These are phyloP conservation scores for Alopecurus myosuroides DNA, from an alignment of 176 grass and related monocot species.

Conservation along the genomic window DNA sequence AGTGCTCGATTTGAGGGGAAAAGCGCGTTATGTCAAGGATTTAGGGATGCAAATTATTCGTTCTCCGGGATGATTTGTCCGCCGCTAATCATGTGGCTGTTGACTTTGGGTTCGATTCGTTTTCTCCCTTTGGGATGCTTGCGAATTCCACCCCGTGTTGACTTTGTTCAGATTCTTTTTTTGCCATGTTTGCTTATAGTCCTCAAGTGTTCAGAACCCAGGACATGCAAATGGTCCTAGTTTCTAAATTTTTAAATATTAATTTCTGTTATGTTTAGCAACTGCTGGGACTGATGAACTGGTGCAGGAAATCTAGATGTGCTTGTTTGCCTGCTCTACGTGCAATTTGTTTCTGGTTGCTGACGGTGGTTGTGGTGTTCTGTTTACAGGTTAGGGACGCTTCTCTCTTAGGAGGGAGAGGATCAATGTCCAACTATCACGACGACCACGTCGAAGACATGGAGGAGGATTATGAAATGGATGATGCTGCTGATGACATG, in stretches of 20 bases:
- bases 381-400: not conserved
- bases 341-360: conserved; percentile 3
- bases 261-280: not conserved
- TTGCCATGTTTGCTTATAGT: not conserved
- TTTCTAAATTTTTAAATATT: not conserved
- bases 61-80: not conserved
- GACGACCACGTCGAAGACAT: conserved; percentile 59
- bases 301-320: not conserved
- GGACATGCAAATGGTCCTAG: not conserved
- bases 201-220: not conserved
- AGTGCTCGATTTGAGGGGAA: not conserved
- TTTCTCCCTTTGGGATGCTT: not conserved
- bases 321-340: not conserved
- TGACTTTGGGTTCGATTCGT: not conserved
- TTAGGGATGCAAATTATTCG: not conserved
- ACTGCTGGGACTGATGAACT: not conserved
- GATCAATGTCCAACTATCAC: conserved; percentile 58
- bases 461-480: conserved; percentile 80
- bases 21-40: not conserved
- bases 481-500: conserved; percentile 54
- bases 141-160: not conserved
- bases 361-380: not conserved
- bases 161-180: no score
- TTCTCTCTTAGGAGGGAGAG: not conserved
- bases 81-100: conserved; percentile 3